Base-by-base conservation (phyloP, 73 alveolate genomes). In the Symbiodinium natans region DNA sequence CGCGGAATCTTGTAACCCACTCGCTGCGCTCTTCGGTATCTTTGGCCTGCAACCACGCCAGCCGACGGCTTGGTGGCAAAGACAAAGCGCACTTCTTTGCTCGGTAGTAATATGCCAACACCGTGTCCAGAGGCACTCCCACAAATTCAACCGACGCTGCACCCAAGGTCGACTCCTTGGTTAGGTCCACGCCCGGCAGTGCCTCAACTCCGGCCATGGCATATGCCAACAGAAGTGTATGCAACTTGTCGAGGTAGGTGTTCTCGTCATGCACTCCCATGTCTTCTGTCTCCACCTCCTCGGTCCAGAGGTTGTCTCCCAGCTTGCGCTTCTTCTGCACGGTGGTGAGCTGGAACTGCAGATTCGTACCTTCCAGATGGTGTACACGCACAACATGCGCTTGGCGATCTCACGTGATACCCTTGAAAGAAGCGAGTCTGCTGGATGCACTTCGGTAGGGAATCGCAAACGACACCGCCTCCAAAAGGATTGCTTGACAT, bases 391-490 rank as follows among this genome's bases (percentile, higher is more conserved):
- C 17, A 83, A 41, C 92, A 83, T 83, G n/a, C 92, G 75, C 15
- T 41, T 25, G 74, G 46, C 0, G 3, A 83, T 41, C 33, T 83
- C 92, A 0, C 92, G 73, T 0, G 42, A 23, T 2, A 83, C 92
- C n/a, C 92, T 19, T 3, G 92, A 83, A 2, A 41, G n/a, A 0
- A 63, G 23, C 2, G 92, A 46, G 74, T 83, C 92, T 0, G 92
- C 38, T 23, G 92, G 92, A 48, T 83, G 92, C 33, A 83, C 92
- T 41, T 83, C 92, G 23, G 92, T n/a, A 1, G 92, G 92, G 52
- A 34, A 83, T 9, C 92, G 71, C 40, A 25, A 8, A 9, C 73
- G 40, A 29, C n/a, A 83, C 1, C 92, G 74, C 74, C 73, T 19
- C 92, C 92, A 83, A 4, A 83, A 83, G 23, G 43, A 3, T 3